Percentiles rank a stretch among this genome's conserved stretches.
These are phyloP conservation scores for Cucumis cinereus DNA, from an alignment of 306 rosid species.

Conservation along the genomic window DNA sequence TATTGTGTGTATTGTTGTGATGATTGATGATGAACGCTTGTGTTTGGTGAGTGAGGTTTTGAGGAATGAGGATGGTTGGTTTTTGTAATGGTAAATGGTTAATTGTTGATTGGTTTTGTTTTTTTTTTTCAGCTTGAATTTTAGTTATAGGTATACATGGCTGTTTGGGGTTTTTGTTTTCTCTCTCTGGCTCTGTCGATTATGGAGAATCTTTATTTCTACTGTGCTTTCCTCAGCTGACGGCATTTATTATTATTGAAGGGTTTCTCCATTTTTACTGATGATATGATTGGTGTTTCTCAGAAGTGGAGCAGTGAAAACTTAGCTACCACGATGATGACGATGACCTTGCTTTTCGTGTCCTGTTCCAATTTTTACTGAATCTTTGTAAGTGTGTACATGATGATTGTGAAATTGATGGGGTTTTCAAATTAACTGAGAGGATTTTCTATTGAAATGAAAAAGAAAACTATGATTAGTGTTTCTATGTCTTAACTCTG, in stretches of 20 bases:
- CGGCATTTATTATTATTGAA: not conserved
- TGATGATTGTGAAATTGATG: not conserved
- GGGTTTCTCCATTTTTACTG: not conserved
- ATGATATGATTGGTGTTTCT: not conserved
- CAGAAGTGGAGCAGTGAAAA: conserved; percentile 1
- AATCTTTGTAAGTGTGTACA: not conserved
- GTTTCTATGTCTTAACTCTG: not conserved
- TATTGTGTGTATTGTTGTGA: not conserved
- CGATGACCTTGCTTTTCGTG: not conserved
- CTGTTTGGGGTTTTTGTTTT: not conserved
- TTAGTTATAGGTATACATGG: not conserved
- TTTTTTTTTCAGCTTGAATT: not conserved
- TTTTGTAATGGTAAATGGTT: not conserved
- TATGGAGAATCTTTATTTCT: not conserved
- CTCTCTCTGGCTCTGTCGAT: not conserved
- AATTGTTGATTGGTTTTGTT: not conserved
- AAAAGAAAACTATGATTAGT: not conserved
- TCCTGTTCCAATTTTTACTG: not conserved
- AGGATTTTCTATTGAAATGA: not conserved
- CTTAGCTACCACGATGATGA: not conserved
- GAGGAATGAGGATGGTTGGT: not conserved
- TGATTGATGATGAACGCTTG: not conserved
- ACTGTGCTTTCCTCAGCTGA: not conserved
- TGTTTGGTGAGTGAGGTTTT: not conserved
- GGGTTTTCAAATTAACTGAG: not conserved